These are phyloP conservation scores for Chlamydomonas schloesseri DNA, from an alignment of 139 green algal species.

Conservation along the genomic window DNA sequence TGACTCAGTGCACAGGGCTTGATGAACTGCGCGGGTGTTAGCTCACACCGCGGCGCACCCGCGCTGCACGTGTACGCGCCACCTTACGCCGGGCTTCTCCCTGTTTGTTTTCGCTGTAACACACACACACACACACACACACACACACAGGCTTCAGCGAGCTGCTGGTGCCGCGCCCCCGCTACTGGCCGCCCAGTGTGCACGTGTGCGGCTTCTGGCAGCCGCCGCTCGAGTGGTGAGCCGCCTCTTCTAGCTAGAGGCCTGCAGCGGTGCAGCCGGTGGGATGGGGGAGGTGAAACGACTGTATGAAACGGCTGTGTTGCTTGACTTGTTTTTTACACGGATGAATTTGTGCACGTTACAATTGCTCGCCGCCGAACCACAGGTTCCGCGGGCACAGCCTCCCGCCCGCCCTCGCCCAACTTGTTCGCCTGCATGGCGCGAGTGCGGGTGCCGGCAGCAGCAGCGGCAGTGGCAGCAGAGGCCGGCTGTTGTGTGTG, in stretches of 20 bases:
- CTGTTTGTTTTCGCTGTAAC: no score
- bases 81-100: not conserved
- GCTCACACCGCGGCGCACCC: no score
- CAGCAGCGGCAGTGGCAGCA: not conserved
- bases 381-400: not conserved
- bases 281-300: not conserved
- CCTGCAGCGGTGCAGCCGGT: not conserved
- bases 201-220: conserved; percentile 68
- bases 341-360: no score
- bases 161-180: conserved; percentile 52
- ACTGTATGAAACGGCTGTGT: no score
- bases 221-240: conserved; percentile 11
- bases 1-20: not conserved
- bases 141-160: conserved; percentile 60
- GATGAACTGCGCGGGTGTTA: not conserved
- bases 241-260: not conserved
- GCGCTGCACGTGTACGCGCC: no score
- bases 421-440: not conserved
- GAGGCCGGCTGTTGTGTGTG: conserved; percentile 32
- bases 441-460: not conserved
- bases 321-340: no score
- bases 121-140: not conserved
- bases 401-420: not conserved
- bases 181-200: conserved; percentile 61
- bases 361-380: no score